Percentiles rank a stretch among this genome's conserved stretches.
These are phyloP conservation scores for Apophysomyces elegans DNA, from an alignment of 371 early-diverging fungal genomes.

Conservation along the genomic window DNA sequence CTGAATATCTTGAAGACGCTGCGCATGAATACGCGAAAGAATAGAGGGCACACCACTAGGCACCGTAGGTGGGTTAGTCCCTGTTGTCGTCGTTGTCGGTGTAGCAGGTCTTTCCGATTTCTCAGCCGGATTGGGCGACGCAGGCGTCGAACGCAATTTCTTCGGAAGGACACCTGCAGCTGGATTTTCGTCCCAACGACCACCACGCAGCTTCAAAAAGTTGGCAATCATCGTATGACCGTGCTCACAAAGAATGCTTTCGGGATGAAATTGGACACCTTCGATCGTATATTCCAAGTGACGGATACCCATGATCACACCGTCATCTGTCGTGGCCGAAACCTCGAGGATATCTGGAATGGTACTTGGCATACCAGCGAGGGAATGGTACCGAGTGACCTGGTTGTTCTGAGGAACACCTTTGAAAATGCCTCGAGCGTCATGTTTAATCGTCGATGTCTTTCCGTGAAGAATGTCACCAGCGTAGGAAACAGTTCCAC, in stretches of 20 bases:
- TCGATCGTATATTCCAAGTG: slow-evolving; percentile 89
- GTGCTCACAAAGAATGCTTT: slow-evolving; percentile 91
- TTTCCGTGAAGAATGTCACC: slow-evolving; percentile 97
- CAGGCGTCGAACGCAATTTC: slow-evolving; percentile 19
- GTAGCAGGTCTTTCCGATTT: slow-evolving; percentile 32
- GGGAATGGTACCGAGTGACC: slow-evolving; percentile 95
- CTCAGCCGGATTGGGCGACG: slow-evolving; percentile 32
- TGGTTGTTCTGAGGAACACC: slow-evolving; percentile 82
- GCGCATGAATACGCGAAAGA: slow-evolving; percentile 71
- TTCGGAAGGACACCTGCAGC: slow-evolving; percentile 49
- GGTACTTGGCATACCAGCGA: slow-evolving; percentile 85
- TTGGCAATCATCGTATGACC: slow-evolving; percentile 86
- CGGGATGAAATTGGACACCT: slow-evolving; percentile 98
- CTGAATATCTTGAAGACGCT: slow-evolving; percentile 81
- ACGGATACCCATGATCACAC: slow-evolving; percentile 93
- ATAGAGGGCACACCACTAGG: slow-evolving; percentile 51
- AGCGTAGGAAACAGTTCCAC: slow-evolving; percentile 88
- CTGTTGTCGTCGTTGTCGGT: too few species aligned
- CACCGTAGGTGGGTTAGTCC: slow-evolving; percentile 16
- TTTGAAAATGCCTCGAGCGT: slow-evolving; percentile 85
- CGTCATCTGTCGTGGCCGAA: slow-evolving; percentile 84
- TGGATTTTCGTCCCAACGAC: slow-evolving; percentile 83
- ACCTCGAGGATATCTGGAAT: slow-evolving; percentile 84
- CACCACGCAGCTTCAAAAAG: slow-evolving; percentile 86
- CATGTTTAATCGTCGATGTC: slow-evolving; percentile 85